A percentile compares a stretch with the other conserved stretches of the same genome.
These are phyloP conservation scores for Starmera pachycereana DNA, from an alignment of 805 yeast genomes.

Conservation along the genomic window DNA sequence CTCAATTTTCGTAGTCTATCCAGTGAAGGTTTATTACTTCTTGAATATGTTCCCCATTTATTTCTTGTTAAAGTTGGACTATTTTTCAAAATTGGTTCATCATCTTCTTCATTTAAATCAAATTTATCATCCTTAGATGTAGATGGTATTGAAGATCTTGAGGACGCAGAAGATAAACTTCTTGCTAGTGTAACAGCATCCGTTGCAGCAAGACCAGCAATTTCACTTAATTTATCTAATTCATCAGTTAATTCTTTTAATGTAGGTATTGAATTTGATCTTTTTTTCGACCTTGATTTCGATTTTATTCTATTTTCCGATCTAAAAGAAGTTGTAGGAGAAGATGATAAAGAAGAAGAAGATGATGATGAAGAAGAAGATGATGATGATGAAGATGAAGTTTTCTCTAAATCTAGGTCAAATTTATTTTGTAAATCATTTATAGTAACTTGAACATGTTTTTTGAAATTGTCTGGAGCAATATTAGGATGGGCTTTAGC, in stretches of 20 bases:
- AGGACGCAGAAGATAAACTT: conserved; percentile 60
- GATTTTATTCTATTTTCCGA: too few relatives aligned
- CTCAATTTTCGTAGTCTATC: conserved; percentile 5
- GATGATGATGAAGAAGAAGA: not conserved
- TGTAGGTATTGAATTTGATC: conserved; percentile 39
- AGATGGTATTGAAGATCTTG: conserved; percentile 29
- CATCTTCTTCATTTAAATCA: conserved; percentile 8
- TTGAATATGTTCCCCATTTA: conserved; percentile 40
- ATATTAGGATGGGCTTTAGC: conserved; percentile 89
- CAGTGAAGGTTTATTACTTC: conserved; percentile 20
- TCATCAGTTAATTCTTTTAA: conserved; percentile 66
- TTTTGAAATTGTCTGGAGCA: conserved; percentile 80
- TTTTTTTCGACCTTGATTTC: not conserved
- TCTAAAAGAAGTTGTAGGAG: too few relatives aligned
- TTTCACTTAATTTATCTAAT: conserved; percentile 58
- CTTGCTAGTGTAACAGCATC: conserved; percentile 81
- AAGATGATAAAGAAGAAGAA: too few relatives aligned
- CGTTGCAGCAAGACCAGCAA: conserved; percentile 68
- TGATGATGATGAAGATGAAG: too few relatives aligned
- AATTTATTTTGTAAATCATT: conserved; percentile 15
- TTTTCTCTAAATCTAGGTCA: too few relatives aligned
- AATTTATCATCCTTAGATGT: not conserved
- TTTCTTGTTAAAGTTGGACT: conserved; percentile 29
- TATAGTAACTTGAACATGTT: conserved; percentile 43
- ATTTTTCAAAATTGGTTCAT: conserved; percentile 13